Conservation (phyloP, 768 basidiomycete species). For the Phanerochaete carnosa region DNA sequence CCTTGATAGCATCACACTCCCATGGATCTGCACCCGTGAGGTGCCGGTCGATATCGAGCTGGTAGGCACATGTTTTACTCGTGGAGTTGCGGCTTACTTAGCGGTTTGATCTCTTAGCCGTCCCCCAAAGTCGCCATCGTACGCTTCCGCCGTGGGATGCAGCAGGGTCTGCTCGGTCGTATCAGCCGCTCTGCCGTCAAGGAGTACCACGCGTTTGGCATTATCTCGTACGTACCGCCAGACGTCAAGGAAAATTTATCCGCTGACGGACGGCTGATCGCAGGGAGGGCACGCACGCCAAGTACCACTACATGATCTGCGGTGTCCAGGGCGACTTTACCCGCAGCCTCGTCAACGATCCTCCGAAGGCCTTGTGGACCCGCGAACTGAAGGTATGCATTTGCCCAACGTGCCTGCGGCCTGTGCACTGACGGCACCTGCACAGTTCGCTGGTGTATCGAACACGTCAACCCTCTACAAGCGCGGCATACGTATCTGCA, state of each 20-base stretch:
- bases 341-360: conserved; percentile 61
- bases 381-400: conserved; percentile 66
- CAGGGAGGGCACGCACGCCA: conserved; percentile 70
- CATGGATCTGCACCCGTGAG: conserved; percentile 74
- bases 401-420: conserved; percentile 1
- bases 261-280: conserved; percentile 1
- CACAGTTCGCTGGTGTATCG: conserved; percentile 72
- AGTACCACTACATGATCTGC: conserved; percentile 78
- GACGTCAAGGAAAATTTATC: background rate
- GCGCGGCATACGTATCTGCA: conserved; percentile 78
- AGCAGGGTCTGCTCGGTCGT: conserved; percentile 73
- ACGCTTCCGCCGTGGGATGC: conserved; percentile 81
- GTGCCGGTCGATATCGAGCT: conserved; percentile 74
- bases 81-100: background rate
- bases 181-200: conserved; percentile 69
- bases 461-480: conserved; percentile 79
- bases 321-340: conserved; percentile 82
- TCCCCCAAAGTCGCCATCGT: conserved; percentile 77
- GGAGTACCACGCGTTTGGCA: conserved; percentile 84
- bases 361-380: conserved; percentile 72
- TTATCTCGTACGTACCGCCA: conserved; percentile 56
- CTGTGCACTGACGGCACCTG: background rate
- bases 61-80: conserved; percentile 37
- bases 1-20: conserved; percentile 54
- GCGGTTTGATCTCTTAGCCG: conserved; percentile 41